phyloP scores from a whole-genome alignment of 257 asterid genomes.

The Mitragyna speciosa region DNA sequence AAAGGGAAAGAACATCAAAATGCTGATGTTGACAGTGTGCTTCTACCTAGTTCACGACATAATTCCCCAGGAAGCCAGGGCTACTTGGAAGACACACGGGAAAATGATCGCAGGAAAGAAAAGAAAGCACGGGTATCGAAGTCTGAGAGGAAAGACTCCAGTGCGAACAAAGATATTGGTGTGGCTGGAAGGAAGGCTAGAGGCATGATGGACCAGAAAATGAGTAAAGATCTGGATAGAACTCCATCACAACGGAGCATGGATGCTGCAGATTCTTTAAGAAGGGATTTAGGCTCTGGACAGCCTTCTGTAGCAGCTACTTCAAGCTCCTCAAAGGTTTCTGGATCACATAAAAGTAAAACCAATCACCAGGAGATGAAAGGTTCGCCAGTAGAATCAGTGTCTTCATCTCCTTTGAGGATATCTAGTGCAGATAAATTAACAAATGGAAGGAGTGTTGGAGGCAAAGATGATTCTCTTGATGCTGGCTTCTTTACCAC shows the following conservation, averaged over 20 bases:
- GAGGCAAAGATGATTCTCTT: constrained; percentile 42
- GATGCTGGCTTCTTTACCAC: constrained; percentile 41
- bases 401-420: constrained; percentile 91
- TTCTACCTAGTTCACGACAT: constrained; percentile 32
- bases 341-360: constrained; percentile 77
- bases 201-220: constrained; percentile 42
- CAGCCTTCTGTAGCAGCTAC: constrained; percentile 77
- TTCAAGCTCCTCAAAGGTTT: constrained; percentile 96
- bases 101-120: constrained; percentile 56
- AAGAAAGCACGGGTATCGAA: constrained; percentile 74
- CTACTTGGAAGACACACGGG: constrained; percentile 42
- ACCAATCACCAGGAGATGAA: constrained; percentile 63
- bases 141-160: constrained; percentile 59
- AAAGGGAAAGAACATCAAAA: constrained; percentile 44
- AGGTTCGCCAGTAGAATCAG: constrained; percentile 95
- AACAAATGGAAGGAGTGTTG: constrained; percentile 38
- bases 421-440: constrained; percentile 42
- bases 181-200: constrained; percentile 42
- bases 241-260: constrained; percentile 33
- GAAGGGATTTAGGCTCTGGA: constrained; percentile 55
- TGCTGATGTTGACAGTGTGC: constrained; percentile 32
- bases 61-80: constrained; percentile 41
- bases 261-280: constrained; percentile 49
- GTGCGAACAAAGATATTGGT: constrained; percentile 42
- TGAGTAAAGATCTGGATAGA: constrained; percentile 37